Percentiles rank a stretch among this genome's conserved stretches.
Conservation (phyloP, 2,329 filamentous ascomycete genomes). For the Zymoseptoria brevis region DNA sequence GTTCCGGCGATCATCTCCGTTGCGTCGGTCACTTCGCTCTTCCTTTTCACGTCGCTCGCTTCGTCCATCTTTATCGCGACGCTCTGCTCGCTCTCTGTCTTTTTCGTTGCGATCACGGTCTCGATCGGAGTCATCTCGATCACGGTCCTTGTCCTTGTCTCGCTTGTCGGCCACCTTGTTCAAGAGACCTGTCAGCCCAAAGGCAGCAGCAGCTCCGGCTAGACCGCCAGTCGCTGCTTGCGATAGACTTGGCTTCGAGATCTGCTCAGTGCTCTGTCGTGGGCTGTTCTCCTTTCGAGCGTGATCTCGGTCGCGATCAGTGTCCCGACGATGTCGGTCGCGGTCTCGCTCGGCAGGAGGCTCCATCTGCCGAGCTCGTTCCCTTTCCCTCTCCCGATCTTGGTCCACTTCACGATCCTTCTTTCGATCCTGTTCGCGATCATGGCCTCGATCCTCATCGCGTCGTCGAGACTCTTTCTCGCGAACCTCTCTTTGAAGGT, state of each 20-base stretch:
- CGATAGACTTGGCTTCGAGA: constrained; percentile 19
- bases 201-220: constrained; percentile 25
- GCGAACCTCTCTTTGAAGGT: constrained; percentile 18
- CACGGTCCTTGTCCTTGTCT: constrained; percentile 19
- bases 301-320: constrained; percentile 17
- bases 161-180: constrained; percentile 19
- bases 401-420: constrained; percentile 23
- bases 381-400: constrained; percentile 16
- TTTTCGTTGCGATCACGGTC: constrained; percentile 16
- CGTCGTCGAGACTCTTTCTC: constrained; percentile 23
- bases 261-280: constrained; percentile 12
- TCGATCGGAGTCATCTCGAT: constrained; percentile 13
- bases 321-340: constrained; percentile 22
- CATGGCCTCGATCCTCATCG: constrained; percentile 24
- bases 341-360: constrained; percentile 15
- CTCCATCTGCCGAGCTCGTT: constrained; percentile 14
- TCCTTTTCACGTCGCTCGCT: constrained; percentile 6
- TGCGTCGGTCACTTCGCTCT: constrained; percentile 9
- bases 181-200: constrained; percentile 23
- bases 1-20: constrained; percentile 3
- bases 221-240: constrained; percentile 26
- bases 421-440: constrained; percentile 18
- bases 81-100: constrained; percentile 15
- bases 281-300: constrained; percentile 21
- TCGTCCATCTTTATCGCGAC: constrained; percentile 12